Conservation (phyloP, 805 yeast species). For the Teunomyces funiuensis region DNA sequence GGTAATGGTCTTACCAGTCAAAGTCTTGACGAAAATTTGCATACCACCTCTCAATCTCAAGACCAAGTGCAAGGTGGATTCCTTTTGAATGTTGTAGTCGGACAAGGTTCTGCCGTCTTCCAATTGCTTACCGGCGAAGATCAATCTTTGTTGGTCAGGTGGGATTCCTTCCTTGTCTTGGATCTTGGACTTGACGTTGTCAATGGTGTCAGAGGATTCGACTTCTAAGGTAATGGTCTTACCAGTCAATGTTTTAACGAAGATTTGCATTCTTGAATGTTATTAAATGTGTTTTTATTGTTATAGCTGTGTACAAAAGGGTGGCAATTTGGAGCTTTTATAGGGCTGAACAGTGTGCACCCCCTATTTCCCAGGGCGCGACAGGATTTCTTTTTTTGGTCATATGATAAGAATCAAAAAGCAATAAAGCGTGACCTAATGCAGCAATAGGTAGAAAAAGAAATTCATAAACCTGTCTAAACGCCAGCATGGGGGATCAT, state of each 20-base stretch:
- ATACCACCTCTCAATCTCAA: constrained; percentile 50
- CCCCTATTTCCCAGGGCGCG: constrained; percentile 5
- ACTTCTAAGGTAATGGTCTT: constrained; percentile 86
- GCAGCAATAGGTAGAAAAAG: neutral
- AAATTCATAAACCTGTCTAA: constrained; percentile 1
- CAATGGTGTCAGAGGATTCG: constrained; percentile 96
- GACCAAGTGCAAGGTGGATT: constrained; percentile 39
- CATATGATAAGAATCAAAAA: constrained; percentile 2
- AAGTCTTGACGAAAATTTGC: constrained; percentile 43
- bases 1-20: constrained; percentile 69
- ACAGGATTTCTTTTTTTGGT: constrained; percentile 2
- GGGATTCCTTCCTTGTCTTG: constrained; percentile 47
- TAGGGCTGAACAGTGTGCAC: constrained; percentile 3
- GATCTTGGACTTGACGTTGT: constrained; percentile 65
- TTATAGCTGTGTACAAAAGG: constrained; percentile 18
- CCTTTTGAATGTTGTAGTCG: constrained; percentile 46
- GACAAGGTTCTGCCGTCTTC: constrained; percentile 40
- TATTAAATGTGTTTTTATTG: constrained; percentile 51
- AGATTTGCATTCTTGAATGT: constrained; percentile 78
- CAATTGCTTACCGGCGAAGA: constrained; percentile 48
- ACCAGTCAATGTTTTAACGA: constrained; percentile 56
- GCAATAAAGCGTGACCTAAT: constrained; percentile 3
- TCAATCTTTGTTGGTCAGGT: constrained; percentile 46
- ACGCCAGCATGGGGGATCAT: neutral
- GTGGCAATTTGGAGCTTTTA: constrained; percentile 6